Base-by-base conservation (phyloP, 2,329 filamentous ascomycete genomes). In the Teratosphaeria gauchensis region DNA sequence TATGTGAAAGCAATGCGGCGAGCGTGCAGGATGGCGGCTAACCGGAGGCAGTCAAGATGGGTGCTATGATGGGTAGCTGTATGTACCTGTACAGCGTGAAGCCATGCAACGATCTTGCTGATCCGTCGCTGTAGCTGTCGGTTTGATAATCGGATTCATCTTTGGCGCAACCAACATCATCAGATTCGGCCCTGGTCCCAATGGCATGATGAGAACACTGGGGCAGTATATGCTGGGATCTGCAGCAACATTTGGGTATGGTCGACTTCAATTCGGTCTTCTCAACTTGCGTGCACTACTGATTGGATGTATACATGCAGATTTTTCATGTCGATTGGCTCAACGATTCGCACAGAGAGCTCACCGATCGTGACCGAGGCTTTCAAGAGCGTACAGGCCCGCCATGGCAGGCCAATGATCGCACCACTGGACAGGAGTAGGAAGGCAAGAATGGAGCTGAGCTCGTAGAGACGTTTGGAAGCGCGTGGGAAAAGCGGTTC, bases 311-410 rank as follows among this genome's bases (percentile, higher is more conserved):
- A 7, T 30, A 5, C 8, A 21, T 21, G 52, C 65, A 85, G 83
- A 57, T 96, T 97, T 78, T 99, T 99, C 82, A 99, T 99, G 94
- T 92, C 90, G 59, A 96, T 99, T 67, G 94, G 94, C 66, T 96
- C 90, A 68, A 92, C 95, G 52, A 96, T 99, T 70, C 88, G 94
- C 71, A 92, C 90, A 61, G 94, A 99, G 68, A 85, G 89, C 64
- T 89, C 90, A 51, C 85, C 88, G 42, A 86, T 89, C 68, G 80
- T 87, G 60, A 81, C 85, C 65, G 84, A 91, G 72, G 84, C 89
- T 59, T 96, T 92, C 77, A 82, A 84, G 66, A 84, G 84, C 72
- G 85, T 89, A 55, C 85, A 87, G 66, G 66, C 67, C 54, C 65
- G 66, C 53, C 81, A 74, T 63, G 72, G 87, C 68, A 83, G 84